Conservation (phyloP, 495 filamentous ascomycete species). For the Penicillium ochrochloron region DNA sequence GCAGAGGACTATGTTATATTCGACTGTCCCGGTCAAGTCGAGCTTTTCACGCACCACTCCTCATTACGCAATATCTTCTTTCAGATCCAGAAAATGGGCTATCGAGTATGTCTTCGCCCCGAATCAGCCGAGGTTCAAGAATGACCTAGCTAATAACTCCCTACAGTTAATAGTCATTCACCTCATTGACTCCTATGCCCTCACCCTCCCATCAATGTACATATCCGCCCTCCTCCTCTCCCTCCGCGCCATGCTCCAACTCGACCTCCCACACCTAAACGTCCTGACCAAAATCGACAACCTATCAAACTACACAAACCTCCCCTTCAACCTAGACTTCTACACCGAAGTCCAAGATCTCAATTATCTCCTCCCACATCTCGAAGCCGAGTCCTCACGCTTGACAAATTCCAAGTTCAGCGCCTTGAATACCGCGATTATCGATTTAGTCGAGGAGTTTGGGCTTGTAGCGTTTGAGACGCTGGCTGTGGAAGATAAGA, state of each 20-base stretch:
- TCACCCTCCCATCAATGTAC: conserved; percentile 90
- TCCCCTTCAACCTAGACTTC: conserved; percentile 93
- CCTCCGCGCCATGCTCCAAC: conserved; percentile 94
- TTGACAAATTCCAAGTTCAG: conserved; percentile 73
- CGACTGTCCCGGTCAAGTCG: conserved; percentile 95
- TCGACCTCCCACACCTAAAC: conserved; percentile 94
- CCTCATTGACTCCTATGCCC: conserved; percentile 87
- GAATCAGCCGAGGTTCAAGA: neutral
- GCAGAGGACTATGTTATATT: conserved; percentile 92
- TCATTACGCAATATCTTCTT: conserved; percentile 91
- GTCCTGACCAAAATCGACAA: conserved; percentile 98
- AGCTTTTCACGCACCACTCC: conserved; percentile 92
- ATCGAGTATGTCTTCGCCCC: conserved; percentile 68
- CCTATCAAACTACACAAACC: conserved; percentile 72
- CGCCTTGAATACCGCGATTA: conserved; percentile 81
- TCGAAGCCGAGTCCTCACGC: conserved; percentile 64
- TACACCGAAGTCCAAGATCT: conserved; percentile 99
- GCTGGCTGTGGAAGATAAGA: conserved; percentile 92
- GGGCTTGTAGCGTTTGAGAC: conserved; percentile 90
- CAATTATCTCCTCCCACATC: conserved; percentile 75
- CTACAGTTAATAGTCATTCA: conserved; percentile 84
- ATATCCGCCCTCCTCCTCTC: conserved; percentile 91
- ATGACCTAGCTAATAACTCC: conserved; percentile 21
- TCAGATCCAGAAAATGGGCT: conserved; percentile 86
- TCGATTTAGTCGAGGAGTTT: conserved; percentile 86